Percentiles rank a stretch among this genome's conserved stretches.
Evolutionary conservation across 2,329 filamentous ascomycete species (phyloP).

Genomic region (Microdochium trichocladiopsis): DNA sequence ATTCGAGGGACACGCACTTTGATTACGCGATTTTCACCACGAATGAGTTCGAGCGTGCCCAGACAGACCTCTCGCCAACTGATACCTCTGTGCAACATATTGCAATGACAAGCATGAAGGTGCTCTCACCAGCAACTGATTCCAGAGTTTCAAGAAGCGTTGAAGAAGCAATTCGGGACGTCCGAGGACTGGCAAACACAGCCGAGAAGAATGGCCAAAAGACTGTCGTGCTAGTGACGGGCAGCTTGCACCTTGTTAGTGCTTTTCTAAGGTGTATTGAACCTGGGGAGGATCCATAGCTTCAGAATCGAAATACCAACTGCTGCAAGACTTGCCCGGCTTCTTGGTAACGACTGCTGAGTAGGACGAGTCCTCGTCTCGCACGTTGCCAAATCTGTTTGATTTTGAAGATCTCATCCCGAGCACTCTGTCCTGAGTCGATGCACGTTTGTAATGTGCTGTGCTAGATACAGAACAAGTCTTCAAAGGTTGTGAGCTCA

Average conservation of each 20-base stretch:
- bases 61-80: conserved; percentile 47
- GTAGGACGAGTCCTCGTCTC: too few relatives aligned
- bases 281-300: conserved; percentile 28
- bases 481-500: too few relatives aligned
- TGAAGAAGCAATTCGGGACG: conserved; percentile 58
- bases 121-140: conserved; percentile 36
- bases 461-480: too few relatives aligned
- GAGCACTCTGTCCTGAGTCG: too few relatives aligned
- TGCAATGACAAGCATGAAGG: conserved; percentile 54
- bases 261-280: conserved; percentile 68
- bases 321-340: background rate
- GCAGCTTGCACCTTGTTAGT: conserved; percentile 79
- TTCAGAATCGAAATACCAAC: background rate
- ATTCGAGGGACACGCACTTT: conserved; percentile 38
- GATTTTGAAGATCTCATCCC: too few relatives aligned
- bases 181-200: conserved; percentile 30
- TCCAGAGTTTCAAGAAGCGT: conserved; percentile 58
- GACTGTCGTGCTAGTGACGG: conserved; percentile 66
- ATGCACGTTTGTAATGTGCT: too few relatives aligned
- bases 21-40: conserved; percentile 73
- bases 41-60: conserved; percentile 42
- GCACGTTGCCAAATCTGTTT: too few relatives aligned
- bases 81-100: conserved; percentile 57
- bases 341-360: too few relatives aligned
- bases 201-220: conserved; percentile 28